A percentile compares a stretch with the other conserved stretches of the same genome.
These are phyloP conservation scores for Neofusicoccum kwambonambiense DNA, from an alignment of 2,329 filamentous ascomycete genomes.

Conservation along the genomic window DNA sequence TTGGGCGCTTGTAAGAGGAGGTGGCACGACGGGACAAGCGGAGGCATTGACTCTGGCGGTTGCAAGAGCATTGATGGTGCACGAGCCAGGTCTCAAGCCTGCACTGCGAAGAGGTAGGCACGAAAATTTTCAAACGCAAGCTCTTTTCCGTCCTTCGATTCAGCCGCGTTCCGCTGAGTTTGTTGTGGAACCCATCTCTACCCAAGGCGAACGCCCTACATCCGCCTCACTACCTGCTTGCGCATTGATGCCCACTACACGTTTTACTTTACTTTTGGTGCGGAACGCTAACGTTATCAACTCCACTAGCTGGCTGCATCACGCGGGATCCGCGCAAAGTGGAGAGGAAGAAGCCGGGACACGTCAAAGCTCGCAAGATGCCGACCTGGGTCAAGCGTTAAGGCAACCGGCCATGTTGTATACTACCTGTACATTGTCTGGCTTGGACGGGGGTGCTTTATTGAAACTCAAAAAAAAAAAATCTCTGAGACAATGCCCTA, in stretches of 20 bases:
- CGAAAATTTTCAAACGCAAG: slow-evolving; percentile 1
- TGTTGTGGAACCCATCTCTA: not conserved
- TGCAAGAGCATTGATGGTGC: slow-evolving; percentile 80
- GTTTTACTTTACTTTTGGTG: slow-evolving; percentile 6
- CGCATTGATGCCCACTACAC: slow-evolving; percentile 2
- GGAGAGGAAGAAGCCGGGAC: slow-evolving; percentile 97
- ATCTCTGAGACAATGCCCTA: not conserved
- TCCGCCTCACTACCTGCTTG: slow-evolving; percentile 9
- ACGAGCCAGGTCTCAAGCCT: slow-evolving; percentile 90
- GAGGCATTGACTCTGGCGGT: slow-evolving; percentile 91
- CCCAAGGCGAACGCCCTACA: not conserved
- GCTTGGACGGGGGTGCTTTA: slow-evolving; percentile 3
- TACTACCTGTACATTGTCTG: slow-evolving; percentile 13
- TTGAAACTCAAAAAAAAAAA: slow-evolving; percentile 6
- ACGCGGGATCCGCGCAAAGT: slow-evolving; percentile 88
- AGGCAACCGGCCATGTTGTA: slow-evolving; percentile 20
- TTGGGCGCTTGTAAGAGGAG: slow-evolving; percentile 80
- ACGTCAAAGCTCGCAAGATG: slow-evolving; percentile 96
- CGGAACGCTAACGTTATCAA: slow-evolving; percentile 43
- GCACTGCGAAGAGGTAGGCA: slow-evolving; percentile 81
- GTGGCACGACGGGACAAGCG: slow-evolving; percentile 91
- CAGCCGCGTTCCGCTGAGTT: not conserved
- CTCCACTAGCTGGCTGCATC: slow-evolving; percentile 75
- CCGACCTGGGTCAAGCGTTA: slow-evolving; percentile 93
- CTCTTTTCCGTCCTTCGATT: not conserved